Evolutionary conservation across 495 filamentous ascomycete species (phyloP).

Genomic region (Trichoderma asperelloides): DNA sequence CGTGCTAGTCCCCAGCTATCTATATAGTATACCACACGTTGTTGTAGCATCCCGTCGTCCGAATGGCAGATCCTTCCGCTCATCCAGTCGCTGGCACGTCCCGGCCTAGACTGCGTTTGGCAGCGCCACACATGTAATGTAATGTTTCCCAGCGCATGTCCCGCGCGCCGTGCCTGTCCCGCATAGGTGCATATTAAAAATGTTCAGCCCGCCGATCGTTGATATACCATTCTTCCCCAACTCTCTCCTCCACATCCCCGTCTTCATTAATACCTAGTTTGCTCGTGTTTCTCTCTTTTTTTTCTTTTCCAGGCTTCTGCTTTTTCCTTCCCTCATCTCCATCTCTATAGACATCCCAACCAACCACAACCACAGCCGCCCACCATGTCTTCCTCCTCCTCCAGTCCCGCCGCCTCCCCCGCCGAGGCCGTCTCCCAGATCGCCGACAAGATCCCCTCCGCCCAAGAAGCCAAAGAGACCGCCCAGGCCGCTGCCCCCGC

Average conservation of each 20-base stretch:
- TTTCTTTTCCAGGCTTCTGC: background rate
- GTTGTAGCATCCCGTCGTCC: background rate
- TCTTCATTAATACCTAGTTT: background rate
- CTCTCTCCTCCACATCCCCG: background rate
- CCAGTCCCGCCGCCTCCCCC: background rate
- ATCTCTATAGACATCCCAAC: no score
- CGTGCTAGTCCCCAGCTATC: no score
- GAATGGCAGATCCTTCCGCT: background rate
- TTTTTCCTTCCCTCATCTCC: background rate
- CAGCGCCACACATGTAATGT: no score
- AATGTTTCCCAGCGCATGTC: no score
- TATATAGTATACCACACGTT: background rate
- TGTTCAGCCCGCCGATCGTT: background rate
- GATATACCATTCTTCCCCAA: no score
- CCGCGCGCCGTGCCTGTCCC: no score
- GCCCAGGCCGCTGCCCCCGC: conserved; percentile 14
- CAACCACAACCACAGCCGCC: background rate
- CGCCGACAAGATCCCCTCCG: conserved; percentile 36
- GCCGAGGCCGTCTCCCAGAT: conserved; percentile 12
- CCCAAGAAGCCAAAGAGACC: conserved; percentile 32
- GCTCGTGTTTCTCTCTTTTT: background rate
- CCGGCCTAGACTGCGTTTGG: no score
- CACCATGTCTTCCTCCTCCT: background rate
- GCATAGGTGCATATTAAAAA: background rate
- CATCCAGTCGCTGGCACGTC: background rate